Base-by-base conservation (phyloP, 78 protist genomes). In the Isochrysis galbana region DNA sequence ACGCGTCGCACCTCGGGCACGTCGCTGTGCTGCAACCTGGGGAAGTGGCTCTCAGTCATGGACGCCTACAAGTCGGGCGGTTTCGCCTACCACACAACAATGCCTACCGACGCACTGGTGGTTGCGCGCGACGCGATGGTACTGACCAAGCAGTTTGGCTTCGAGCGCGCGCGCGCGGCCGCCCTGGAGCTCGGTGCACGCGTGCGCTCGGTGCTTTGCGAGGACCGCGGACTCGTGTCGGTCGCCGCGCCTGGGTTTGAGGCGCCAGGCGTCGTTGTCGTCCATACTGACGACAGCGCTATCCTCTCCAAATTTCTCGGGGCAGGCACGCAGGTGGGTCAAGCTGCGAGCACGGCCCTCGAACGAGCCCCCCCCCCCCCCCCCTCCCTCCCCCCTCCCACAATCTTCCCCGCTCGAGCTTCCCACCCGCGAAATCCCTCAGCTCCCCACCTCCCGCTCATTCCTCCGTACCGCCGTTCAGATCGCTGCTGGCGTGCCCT, bases 401-500 rank as follows among this genome's bases (percentile, higher is more conserved):
- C 41, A 29, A 36, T 36, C 42, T n/a, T 25, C 83, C 51, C 46
- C 22, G 14, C 39, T 5, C 54, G 32, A 7, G 46, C 29, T 5
- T 47, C 5, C 2, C 1, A 2, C 23, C 0, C 0, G 25, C 39
- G 38, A 2, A 11, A 5, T 44, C 5, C 36, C 42, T n/a, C n/a
- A n/a, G n/a, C n/a, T n/a, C 67, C 10, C 67, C 67, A 10, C 67
- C 82, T 19, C 36, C 82, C 82, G 41, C 82, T 29, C 29, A 5
- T 72, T n/a, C 82, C 26, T 23, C 26, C 26, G 10, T 72, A 46
- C 80, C n/a, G n/a, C n/a, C n/a, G n/a, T n/a, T 41, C 95, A 93
- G 93, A 90, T 93, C 89, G 95, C 95, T 0, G 95, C 90, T 5
- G 95, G 95, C 42, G 95, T 93, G 17, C 95, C 95, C 47, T 80